Base-by-base conservation (phyloP, 78 protist genomes). In the Speleostelium caveatum region DNA sequence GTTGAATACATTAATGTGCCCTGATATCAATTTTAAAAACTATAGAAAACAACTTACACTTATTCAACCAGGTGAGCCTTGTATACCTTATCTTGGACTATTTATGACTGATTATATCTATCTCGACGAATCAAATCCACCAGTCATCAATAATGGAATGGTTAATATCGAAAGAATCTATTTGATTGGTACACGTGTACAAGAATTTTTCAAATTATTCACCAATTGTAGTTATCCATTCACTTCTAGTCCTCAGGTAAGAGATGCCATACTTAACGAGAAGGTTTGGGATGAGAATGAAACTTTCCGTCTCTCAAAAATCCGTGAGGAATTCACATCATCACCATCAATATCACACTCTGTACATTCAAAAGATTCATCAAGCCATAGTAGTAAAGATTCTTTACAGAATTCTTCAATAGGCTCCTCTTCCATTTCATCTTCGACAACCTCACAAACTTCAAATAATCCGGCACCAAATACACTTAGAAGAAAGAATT, bases 251-350 rank as follows among this genome's bases (percentile, higher is more conserved):
- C 49, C 68, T 8, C 62, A 49, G 2, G 79, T 83, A 0, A 35
- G 79, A 22, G 91, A 83, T 0, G 91, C 91, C 1, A 83, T 83
- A 28, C 55, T 83, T 19, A 49, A 65, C 33, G 91, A 83, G 26
- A 83, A 83, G 65, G 91, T 83, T 26, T 83, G 91, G 91, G 91
- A 83, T 55, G 91, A 83, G 16, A 83, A 83, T 45, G 91, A 83
- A 28, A 83, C 67, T 14, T 83, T 83, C 28, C 35, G 91, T 30
- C 73, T 83, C 8, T 83, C 91, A 12, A 83, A 59, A 28, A 69
- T 83, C n/a, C 51, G 91, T 12, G 91, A 83, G 22, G 91, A 83
- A 12, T 55, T 30, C 17, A 4, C 72, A 65, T 26, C n/a, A 8
- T 72, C 78, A 51, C 61, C 78, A 32, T 45, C 56, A 19, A 33